These are phyloP conservation scores for Coemansia sp. DNA, from an alignment of 192 early-diverging fungal species.

Conservation along the genomic window DNA sequence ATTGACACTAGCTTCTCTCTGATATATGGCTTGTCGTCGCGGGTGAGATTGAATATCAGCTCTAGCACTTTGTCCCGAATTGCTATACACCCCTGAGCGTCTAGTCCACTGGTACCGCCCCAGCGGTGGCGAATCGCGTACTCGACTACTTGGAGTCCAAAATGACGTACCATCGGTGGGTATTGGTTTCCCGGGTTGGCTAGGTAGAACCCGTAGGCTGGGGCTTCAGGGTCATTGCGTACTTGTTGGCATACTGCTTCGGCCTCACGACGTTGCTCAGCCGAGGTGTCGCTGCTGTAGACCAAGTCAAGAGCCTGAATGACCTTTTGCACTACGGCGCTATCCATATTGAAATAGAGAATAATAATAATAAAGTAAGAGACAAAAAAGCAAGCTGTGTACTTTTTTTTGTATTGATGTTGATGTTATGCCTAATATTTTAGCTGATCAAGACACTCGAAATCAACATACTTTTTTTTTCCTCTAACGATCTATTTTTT, in stretches of 20 bases:
- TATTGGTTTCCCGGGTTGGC: slow-evolving; percentile 8
- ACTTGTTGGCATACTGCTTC: slow-evolving; percentile 37
- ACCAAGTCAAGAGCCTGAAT: slow-evolving; percentile 40
- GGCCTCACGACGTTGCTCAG: slow-evolving; percentile 31
- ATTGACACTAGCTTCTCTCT: slow-evolving; percentile 42
- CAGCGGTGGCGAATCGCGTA: slow-evolving; percentile 25
- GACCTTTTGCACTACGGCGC: slow-evolving; percentile 11
- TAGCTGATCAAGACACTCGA: background rate
- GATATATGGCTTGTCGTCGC: slow-evolving; percentile 20
- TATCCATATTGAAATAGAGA: slow-evolving; percentile 23
- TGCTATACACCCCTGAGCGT: background rate
- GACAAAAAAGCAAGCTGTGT: background rate
- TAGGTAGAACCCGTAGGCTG: slow-evolving; percentile 24
- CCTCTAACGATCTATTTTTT: background rate
- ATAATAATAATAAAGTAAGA: background rate
- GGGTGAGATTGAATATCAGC: slow-evolving; percentile 6
- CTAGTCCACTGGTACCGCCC: background rate
- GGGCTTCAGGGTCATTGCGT: slow-evolving; percentile 17
- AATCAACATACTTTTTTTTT: background rate
- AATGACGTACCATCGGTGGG: slow-evolving; percentile 25
- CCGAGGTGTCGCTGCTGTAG: slow-evolving; percentile 26
- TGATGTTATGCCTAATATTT: background rate
- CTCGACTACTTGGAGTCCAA: slow-evolving; percentile 47
- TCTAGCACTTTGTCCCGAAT: slow-evolving; percentile 26
- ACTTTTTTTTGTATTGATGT: background rate